Base-by-base conservation (phyloP, 768 basidiomycete species). In the Podaxis carcinomalis region DNA sequence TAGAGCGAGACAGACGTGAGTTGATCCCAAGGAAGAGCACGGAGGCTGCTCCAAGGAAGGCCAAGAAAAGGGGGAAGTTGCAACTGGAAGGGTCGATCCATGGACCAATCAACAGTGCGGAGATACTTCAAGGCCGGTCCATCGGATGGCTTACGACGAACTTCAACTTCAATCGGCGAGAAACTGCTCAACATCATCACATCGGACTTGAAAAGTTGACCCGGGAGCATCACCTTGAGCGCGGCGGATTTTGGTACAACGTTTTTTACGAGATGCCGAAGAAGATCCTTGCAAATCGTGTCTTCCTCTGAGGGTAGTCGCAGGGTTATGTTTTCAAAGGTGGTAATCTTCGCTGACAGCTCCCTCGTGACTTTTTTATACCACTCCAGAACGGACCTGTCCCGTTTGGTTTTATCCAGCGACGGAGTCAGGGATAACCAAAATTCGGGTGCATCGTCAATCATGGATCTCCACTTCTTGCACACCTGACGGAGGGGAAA, bases 11-110 rank as follows among this genome's bases (percentile, higher is more conserved):
- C 57, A n/a, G 28, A 47, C 21, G 51, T 53, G 44, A 54, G 59
- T 37, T 36, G 51, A 16, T 6, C 27, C 59, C 59, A 60, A 13
- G 59, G 51, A 19, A 60, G 40, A 19, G 32, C 42, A 23, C 27
- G 42, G 1, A 60, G 42, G 28, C 51, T 60, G 23, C n/a, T 53
- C 59, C 59, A 60, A 11, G 59, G 59, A 46, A 60, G 51, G 16
- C 14, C 9, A 32, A 60, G 39, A 14, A 10, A 42, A 1, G 6
- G 14, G 4, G 59, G 39, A 23, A 60, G 23, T 9, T 35, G 44
- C 2, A 21, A n/a, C 6, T 25, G n/a, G 28, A 60, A 60, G 4
- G 5, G 32, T 32, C 19, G 35, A 23, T 36, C 19, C 51, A 60
- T 53, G 10, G 25, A 7, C 59, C 59, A 60, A 16, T 53, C 19